Base-by-base conservation (phyloP, 495 filamentous ascomycete genomes). In the Penicillium coprophilum region DNA sequence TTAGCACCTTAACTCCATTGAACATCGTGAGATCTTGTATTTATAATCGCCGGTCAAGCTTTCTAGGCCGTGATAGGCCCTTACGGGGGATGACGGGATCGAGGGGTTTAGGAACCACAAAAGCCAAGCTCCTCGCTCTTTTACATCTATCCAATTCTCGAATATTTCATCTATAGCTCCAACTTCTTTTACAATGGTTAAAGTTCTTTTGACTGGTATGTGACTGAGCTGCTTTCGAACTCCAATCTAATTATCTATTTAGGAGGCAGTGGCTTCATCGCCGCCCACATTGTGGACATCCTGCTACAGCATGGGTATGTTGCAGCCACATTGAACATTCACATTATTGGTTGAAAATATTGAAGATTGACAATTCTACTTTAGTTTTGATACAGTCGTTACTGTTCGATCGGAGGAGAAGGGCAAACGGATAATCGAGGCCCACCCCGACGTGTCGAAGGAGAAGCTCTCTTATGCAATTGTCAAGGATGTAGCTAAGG, bases 321-420 rank as follows among this genome's bases (percentile, higher is more conserved):
- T 28, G 31, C 47, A 20, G n/a, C 24, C 6, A 15, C 12, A 11
- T 45, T 21, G 7, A 17, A 44, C 39, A 21, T 28, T 20, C 7
- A 28, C 46, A 56, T 46, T 20, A 43, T 54, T 59, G 32, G 58
- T 45, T 27, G 24, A 27, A 27, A 0, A 43, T 24, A 57, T 45
- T 27, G 24, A 27, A 27, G 1, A 43, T 24, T 44, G n/a, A 54
- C 54, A n/a, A 20, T 19, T 24, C 1, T 28, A 40, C 24, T 34
- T 21, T 47, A 79, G 71, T 19, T 87, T 92, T 69, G 83, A 83
- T 40, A 90, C 94, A 12, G 84, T 94, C 13, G 90, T 91, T 10
- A 96, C 90, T 6, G 93, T 97, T 46, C 82, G 93, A 46, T 86
- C 83, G 4, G 78, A 88, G 50, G 82, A 84, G 20, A 97, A 97